Evolutionary conservation across 108 stramenopile species (phyloP).

Genomic region (Nitzschia palea): DNA sequence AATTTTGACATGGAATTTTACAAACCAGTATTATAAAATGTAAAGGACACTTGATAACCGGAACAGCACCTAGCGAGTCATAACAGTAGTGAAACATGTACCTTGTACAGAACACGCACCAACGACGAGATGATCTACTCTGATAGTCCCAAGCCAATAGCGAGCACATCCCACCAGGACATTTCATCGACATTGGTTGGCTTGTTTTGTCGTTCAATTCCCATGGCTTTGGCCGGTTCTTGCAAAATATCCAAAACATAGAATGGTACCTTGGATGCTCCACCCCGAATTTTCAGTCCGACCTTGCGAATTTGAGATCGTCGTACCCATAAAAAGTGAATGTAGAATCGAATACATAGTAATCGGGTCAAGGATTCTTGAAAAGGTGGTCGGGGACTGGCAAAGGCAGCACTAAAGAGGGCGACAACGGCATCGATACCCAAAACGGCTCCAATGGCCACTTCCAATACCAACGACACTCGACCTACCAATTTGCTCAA

Average conservation of each 20-base stretch:
- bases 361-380: constrained; percentile 26
- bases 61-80: too few relatives aligned
- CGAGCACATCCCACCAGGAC: neutral
- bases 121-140: too few relatives aligned
- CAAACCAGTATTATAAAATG: too few relatives aligned
- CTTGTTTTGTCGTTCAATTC: constrained; percentile 23
- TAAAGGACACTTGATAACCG: too few relatives aligned
- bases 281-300: constrained; percentile 53
- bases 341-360: constrained; percentile 68
- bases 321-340: constrained; percentile 67
- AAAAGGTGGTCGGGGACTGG: constrained; percentile 35
- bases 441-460: constrained; percentile 55
- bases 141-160: constrained; percentile 11
- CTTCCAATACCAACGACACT: constrained; percentile 58
- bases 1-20: too few relatives aligned
- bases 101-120: too few relatives aligned
- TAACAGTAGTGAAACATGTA: too few relatives aligned
- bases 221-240: constrained; percentile 66
- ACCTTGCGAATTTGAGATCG: constrained; percentile 51
- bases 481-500: constrained; percentile 65
- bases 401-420: constrained; percentile 11
- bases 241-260: constrained; percentile 58
- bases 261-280: constrained; percentile 52
- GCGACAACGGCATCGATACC: constrained; percentile 47
- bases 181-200: constrained; percentile 9